Conservation (phyloP, 2,329 filamentous ascomycete genomes). For the Claviceps sorghi region DNA sequence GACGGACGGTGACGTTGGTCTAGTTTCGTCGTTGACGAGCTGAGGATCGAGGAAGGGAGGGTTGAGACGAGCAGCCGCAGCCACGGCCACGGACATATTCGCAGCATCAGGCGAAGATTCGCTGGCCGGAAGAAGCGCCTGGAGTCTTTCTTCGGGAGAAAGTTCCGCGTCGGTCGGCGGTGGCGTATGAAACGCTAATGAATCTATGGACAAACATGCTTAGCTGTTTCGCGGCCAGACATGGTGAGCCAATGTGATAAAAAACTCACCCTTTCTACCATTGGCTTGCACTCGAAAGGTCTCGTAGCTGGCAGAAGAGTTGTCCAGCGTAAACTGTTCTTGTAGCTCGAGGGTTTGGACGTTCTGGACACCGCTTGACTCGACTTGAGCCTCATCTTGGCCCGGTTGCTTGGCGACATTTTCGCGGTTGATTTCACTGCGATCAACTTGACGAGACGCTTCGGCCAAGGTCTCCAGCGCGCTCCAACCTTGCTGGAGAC, state of each 20-base stretch:
- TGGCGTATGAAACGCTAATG: constrained; percentile 12
- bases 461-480: constrained; percentile 78
- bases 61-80: constrained; percentile 40
- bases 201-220: not conserved
- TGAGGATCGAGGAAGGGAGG: constrained; percentile 40
- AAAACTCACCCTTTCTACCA: constrained; percentile 12
- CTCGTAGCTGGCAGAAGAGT: constrained; percentile 37
- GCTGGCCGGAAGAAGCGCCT: constrained; percentile 27
- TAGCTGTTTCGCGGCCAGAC: not conserved
- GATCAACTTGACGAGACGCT: constrained; percentile 66
- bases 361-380: constrained; percentile 11
- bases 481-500: constrained; percentile 51
- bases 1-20: constrained; percentile 17
- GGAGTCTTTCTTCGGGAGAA: constrained; percentile 35
- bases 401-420: constrained; percentile 19
- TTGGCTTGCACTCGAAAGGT: constrained; percentile 11
- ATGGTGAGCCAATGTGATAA: not conserved
- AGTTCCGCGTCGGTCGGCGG: constrained; percentile 19
- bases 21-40: constrained; percentile 20
- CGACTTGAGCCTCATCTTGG: constrained; percentile 15
- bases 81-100: constrained; percentile 40
- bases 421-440: constrained; percentile 44
- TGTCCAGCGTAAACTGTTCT: constrained; percentile 44
- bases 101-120: constrained; percentile 28
- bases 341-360: constrained; percentile 36